These are phyloP conservation scores for Nymphaea colorata DNA, from an alignment of 164 flowering plant species.

Conservation along the genomic window DNA sequence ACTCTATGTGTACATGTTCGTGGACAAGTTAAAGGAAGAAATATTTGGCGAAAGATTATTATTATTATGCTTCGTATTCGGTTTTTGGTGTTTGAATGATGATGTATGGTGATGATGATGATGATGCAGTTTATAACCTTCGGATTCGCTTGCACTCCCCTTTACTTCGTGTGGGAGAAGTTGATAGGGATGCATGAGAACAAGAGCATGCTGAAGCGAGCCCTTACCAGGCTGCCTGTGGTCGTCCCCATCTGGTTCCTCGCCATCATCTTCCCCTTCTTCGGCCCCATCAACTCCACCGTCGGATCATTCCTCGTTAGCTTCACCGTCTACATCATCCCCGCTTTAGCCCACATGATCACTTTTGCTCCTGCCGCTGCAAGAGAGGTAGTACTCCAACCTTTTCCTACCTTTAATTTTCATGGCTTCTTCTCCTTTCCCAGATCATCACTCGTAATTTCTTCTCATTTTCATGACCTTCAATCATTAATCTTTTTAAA, in stretches of 20 bases:
- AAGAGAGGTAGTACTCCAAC: conserved; percentile 15
- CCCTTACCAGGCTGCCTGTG: conserved; percentile 54
- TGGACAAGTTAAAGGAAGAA: too few species aligned
- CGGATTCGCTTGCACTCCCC: conserved; percentile 76
- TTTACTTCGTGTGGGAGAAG: conserved; percentile 86
- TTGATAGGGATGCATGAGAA: conserved; percentile 57
- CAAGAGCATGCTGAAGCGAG: conserved; percentile 47
- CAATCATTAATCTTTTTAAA: too few species aligned
- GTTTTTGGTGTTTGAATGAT: too few species aligned
- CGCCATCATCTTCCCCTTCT: conserved; percentile 25
- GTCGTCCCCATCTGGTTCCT: conserved; percentile 47
- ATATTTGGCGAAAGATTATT: too few species aligned
- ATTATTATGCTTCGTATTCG: too few species aligned
- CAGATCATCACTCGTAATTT: too few species aligned
- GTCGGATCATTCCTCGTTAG: conserved; percentile 26
- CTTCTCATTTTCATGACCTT: too few species aligned
- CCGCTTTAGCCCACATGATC: conserved; percentile 21
- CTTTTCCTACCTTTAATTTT: too few species aligned
- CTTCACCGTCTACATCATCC: conserved; percentile 27
- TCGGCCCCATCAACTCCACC: conserved; percentile 26
- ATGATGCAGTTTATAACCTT: conserved; percentile 61
- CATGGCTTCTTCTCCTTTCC: too few species aligned
- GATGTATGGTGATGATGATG: too few species aligned
- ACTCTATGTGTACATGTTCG: too few species aligned
- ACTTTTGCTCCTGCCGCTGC: conserved; percentile 21